Conservation (phyloP, 2,329 filamentous ascomycete genomes). For the Aschersonia sp. region DNA sequence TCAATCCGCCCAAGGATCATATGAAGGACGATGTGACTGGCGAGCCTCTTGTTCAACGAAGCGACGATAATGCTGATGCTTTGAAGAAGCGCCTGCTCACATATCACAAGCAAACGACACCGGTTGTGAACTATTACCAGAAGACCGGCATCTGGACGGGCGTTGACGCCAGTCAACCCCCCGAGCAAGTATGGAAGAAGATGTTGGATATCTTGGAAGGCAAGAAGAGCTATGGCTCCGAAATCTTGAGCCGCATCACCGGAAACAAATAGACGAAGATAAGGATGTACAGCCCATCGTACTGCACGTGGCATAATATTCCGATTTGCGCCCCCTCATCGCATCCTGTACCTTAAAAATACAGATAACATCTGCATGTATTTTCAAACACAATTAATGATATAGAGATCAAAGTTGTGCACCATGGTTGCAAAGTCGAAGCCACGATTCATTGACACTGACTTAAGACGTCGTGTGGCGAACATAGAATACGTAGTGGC, state of each 20-base stretch:
- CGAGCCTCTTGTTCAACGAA: constrained; percentile 90
- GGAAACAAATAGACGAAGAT: constrained; percentile 11
- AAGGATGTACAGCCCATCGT: background rate
- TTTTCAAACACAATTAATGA: no score
- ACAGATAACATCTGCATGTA: constrained; percentile 6
- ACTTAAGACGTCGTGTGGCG: no score
- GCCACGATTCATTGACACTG: no score
- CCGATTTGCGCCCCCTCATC: background rate
- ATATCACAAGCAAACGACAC: constrained; percentile 87
- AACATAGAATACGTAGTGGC: no score
- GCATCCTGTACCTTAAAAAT: constrained; percentile 3
- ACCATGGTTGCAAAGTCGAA: no score
- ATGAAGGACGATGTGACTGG: constrained; percentile 98
- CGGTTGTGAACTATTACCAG: constrained; percentile 93
- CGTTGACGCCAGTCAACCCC: constrained; percentile 91
- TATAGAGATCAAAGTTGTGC: no score
- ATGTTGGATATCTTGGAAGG: constrained; percentile 70
- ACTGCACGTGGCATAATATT: background rate
- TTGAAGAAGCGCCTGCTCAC: constrained; percentile 88
- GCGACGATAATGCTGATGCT: constrained; percentile 91
- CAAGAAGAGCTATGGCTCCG: constrained; percentile 22
- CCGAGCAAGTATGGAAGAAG: constrained; percentile 89
- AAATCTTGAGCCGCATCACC: constrained; percentile 24
- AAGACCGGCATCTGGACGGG: constrained; percentile 94
- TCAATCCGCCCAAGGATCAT: constrained; percentile 87